A percentile compares a stretch with the other conserved stretches of the same genome.
Evolutionary conservation across 1,139 yeast species (phyloP).

Genomic region (Saccharomyces hybrid): DNA sequence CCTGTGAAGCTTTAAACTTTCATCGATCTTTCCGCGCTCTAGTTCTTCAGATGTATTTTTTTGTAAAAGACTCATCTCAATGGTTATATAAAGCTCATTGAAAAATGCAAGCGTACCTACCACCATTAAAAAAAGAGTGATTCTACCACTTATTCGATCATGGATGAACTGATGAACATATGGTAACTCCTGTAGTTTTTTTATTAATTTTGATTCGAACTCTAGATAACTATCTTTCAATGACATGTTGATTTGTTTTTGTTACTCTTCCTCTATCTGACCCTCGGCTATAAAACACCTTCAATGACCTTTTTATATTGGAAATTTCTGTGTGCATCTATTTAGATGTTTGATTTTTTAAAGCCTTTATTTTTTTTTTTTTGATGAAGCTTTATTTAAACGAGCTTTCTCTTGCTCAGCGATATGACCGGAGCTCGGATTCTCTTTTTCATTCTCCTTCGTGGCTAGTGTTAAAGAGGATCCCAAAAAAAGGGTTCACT

Average conservation of each 20-base stretch:
- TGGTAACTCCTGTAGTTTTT: slow-evolving; percentile 15
- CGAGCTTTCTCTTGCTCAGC: slow-evolving; percentile 1
- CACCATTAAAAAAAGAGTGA: slow-evolving; percentile 27
- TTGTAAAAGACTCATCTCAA: slow-evolving; percentile 31
- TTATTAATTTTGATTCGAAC: slow-evolving; percentile 17
- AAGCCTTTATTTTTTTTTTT: not conserved
- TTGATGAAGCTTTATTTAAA: not conserved
- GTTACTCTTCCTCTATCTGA: not conserved
- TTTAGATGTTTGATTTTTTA: not conserved
- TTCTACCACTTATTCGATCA: slow-evolving; percentile 30
- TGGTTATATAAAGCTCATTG: slow-evolving; percentile 30
- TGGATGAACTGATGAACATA: slow-evolving; percentile 27
- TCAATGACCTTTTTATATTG: not conserved
- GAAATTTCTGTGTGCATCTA: not conserved
- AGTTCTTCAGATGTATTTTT: slow-evolving; percentile 30
- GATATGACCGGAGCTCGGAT: not conserved
- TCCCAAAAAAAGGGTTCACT: not conserved
- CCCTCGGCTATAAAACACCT: not conserved
- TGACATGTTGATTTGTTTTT: not conserved
- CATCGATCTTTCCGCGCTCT: slow-evolving; percentile 28
- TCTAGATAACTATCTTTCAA: slow-evolving; percentile 13
- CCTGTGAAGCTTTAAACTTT: slow-evolving; percentile 23
- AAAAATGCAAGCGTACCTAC: slow-evolving; percentile 30
- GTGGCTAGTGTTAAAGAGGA: not conserved
- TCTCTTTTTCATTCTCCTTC: not conserved